Percentiles rank a stretch among this genome's conserved stretches.
Evolutionary conservation across 129 eudicot species (phyloP).

Genomic region (Centaurea solstitialis): DNA sequence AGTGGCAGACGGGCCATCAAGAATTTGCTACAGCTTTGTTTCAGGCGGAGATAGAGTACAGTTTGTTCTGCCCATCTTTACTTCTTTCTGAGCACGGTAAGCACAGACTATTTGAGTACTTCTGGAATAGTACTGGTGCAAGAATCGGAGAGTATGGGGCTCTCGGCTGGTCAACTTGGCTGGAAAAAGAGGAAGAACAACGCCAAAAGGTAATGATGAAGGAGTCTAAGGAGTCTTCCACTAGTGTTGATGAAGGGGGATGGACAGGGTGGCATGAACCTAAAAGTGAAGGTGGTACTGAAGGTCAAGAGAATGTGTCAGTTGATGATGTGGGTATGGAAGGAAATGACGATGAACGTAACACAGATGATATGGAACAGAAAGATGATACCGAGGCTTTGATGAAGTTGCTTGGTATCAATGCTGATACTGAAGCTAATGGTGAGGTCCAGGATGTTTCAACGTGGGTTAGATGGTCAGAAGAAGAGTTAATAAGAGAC

Average conservation of each 20-base stretch:
- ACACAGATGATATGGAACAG: slow-evolving; percentile 37
- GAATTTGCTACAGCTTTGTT: slow-evolving; percentile 95
- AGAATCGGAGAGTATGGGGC: slow-evolving; percentile 97
- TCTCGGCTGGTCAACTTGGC: slow-evolving; percentile 94
- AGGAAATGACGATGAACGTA: slow-evolving; percentile 42
- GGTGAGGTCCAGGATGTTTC: slow-evolving; percentile 61
- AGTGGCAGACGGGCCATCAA: slow-evolving; percentile 94
- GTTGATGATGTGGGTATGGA: slow-evolving; percentile 39
- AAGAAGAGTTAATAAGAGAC: slow-evolving; percentile 76
- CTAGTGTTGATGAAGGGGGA: slow-evolving; percentile 73
- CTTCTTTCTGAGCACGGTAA: slow-evolving; percentile 79
- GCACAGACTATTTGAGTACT: slow-evolving; percentile 83
- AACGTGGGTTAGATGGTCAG: slow-evolving; percentile 88
- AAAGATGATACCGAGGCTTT: slow-evolving; percentile 76
- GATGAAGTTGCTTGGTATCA: slow-evolving; percentile 85
- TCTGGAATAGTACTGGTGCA: slow-evolving; percentile 92
- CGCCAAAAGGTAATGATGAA: slow-evolving; percentile 59
- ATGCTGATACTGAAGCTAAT: slow-evolving; percentile 66
- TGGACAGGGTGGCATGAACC: slow-evolving; percentile 95
- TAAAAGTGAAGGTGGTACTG: slow-evolving; percentile 36
- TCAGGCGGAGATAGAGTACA: slow-evolving; percentile 89
- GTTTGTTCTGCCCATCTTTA: slow-evolving; percentile 81
- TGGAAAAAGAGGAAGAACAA: slow-evolving; percentile 89
- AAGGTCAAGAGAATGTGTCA: slow-evolving; percentile 13
- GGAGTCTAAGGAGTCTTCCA: slow-evolving; percentile 57